Base-by-base conservation (phyloP, 1,284 basidiomycete species). In the Ceratobasidium sp. region DNA sequence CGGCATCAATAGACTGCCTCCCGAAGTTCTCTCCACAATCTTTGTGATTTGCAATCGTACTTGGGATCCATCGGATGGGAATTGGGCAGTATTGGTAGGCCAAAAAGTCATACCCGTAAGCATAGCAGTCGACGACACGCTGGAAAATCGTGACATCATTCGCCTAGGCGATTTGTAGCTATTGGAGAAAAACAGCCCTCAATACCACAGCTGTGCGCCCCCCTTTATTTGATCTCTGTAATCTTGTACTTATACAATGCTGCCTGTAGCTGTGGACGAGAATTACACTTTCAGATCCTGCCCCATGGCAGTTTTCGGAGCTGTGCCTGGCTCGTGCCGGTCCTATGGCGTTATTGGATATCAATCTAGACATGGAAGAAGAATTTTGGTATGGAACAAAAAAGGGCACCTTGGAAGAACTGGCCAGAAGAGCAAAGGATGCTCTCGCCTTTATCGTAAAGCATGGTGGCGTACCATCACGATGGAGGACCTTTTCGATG, bases 211-310 rank as follows among this genome's bases (percentile, higher is more conserved):
- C 39, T 21, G 60, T 41, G 25, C 4, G n/a, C 39, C 33, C 53
- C n/a, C 33, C 6, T 8, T 25, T 11, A 46, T 14, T n/a, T 6
- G 5, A 46, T 41, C 8, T 41, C 39, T 8, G 8, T 41, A n/a
- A n/a, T 8, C 16, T 39, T 5, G 11, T 4, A 36, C 5, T 36
- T 36, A 36, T 4, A 36, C 11, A 5, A 36, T n/a, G n/a, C 16
- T 39, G 36, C 16, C 36, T 64, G 3, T 21, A 64, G 60, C 60
- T 64, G 23, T 64, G 60, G 60, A 19, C 60, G n/a, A 33, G 60
- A 19, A 50, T 64, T 27, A 4, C 46, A 36, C 2, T 62, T 11
- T 41, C 23, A 1, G 33, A 62, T 14, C 42, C n/a, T 8, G 2
- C 33, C 9, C 21, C 30, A 8, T 42, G 30, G 23, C 14, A 16